Conservation (phyloP, 441 rosid genomes). For the Erysimum cheiri region DNA sequence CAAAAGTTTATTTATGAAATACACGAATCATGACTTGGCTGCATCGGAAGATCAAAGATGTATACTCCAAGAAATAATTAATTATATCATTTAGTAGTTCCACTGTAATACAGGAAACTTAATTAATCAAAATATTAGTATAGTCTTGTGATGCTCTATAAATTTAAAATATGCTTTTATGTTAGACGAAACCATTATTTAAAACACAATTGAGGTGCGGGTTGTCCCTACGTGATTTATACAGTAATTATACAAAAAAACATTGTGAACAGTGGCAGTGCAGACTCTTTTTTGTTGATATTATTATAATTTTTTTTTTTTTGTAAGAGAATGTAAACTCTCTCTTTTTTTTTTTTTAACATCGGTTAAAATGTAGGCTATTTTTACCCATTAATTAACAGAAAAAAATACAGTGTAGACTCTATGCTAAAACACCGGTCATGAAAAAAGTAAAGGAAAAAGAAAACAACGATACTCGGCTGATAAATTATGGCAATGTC, state of each 20-base stretch:
- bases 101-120: not conserved
- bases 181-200: not conserved
- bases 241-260: too few species aligned
- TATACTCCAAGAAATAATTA: not conserved
- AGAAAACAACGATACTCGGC: not conserved
- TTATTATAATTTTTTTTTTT: not conserved
- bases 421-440: not conserved
- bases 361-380: too few species aligned
- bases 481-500: constrained; percentile 14
- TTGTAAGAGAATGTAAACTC: not conserved
- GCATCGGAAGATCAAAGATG: not conserved
- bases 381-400: too few species aligned
- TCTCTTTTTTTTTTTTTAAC: too few species aligned
- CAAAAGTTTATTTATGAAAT: not conserved
- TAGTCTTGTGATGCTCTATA: not conserved
- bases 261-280: not conserved
- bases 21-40: constrained; percentile 1
- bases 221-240: constrained; percentile 14
- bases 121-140: not conserved
- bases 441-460: not conserved
- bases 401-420: not conserved
- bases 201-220: not conserved
- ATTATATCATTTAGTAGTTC: not conserved
- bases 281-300: not conserved
- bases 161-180: not conserved